Base-by-base conservation (phyloP, 2,329 filamentous ascomycete genomes). In the Paraconiothyrium sp. region DNA sequence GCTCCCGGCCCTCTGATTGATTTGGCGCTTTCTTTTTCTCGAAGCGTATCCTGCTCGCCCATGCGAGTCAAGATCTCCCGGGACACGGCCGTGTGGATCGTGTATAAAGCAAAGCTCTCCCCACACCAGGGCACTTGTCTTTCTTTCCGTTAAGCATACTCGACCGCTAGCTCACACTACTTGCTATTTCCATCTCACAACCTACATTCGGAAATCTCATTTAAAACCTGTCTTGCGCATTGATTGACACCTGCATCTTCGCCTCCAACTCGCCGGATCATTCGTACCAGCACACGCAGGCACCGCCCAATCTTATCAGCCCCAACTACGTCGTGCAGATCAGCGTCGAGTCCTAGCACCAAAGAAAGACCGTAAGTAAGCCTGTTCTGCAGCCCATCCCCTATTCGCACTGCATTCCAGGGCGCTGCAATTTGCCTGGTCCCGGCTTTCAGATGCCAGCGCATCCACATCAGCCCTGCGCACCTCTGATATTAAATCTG, bases 401-500 rank as follows among this genome's bases (percentile, higher is more conserved):
- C 61, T 60, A 62, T 54, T 43, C 62, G 57, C 64, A 54, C 65
- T 54, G 65, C 62, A 72, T 67, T 70, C 68, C 69, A 67, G 66
- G 59, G 39, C 65, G 66, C 68, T 65, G 60, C 62, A 51, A 63
- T 66, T 61, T 69, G 59, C 62, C 60, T 67, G 54, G 59, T 62
- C 62, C 58, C 59, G 60, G 64, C 65, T 64, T 24, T 54, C 52
- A 59, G 44, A 60, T 71, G 74, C 75, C 73, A 76, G 63, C 75
- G 67, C 72, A 76, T 65, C 67, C 62, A 52, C 64, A 66, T 67
- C 70, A 72, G 72, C 72, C 74, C 68, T 74, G 72, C 67, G 56
- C 61, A 44, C 60, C 60, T 58, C 58, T 64, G 66, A 74, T 73
- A 75, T 73, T 74, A 72, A 73, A 72, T 76, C 76, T 78, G 72